Base-by-base conservation (phyloP, 371 early-diverging fungal genomes). In the Mucor mucedo region DNA sequence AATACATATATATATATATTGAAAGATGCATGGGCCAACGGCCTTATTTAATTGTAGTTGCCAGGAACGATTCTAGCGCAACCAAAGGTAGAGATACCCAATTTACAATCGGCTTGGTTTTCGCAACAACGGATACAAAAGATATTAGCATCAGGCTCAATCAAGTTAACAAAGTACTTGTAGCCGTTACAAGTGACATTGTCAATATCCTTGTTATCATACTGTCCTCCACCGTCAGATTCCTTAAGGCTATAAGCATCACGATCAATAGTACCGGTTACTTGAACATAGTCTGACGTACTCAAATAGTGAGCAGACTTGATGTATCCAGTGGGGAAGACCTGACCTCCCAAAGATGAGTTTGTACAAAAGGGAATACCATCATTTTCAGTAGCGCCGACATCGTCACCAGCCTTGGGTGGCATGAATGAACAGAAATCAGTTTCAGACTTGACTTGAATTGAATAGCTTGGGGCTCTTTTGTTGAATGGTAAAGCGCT, bases 151-250 rank as follows among this genome's bases (percentile, higher is more conserved):
- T 73, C 70, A 32, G 78, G 80, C 57, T 80, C 77, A 47, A 80
- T 58, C 35, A 80, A 62, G 56, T 75, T 72, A 8, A 80, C 80
- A 65, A 57, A 80, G 68, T 75, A 69, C 29, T 68, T 70, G 64
- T 77, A 80, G 6, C 76, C 77, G 35, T 71, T 65, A 52, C 77
- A 80, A 28, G 74, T 52, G 33, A 68, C 73, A 55, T 14, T 14
- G 11, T 47, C 30, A 14, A 57, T 58, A 41, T 65, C 71, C 28
- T 55, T 64, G 45, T 67, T 68, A 39, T 80, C 80, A 52, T 78
- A 78, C 64, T 80, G 80, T 62, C 80, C 78, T 32, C 80, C 80
- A 27, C 70, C 75, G 50, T 80, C 78, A 7, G n/a, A 49, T 4
- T 16, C 1, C 0, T 27, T 35, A n/a, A 78, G 54, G 2, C 40